phyloP scores from a whole-genome alignment of 2,329 filamentous ascomycete genomes.

The Clonostachys byssicola region DNA sequence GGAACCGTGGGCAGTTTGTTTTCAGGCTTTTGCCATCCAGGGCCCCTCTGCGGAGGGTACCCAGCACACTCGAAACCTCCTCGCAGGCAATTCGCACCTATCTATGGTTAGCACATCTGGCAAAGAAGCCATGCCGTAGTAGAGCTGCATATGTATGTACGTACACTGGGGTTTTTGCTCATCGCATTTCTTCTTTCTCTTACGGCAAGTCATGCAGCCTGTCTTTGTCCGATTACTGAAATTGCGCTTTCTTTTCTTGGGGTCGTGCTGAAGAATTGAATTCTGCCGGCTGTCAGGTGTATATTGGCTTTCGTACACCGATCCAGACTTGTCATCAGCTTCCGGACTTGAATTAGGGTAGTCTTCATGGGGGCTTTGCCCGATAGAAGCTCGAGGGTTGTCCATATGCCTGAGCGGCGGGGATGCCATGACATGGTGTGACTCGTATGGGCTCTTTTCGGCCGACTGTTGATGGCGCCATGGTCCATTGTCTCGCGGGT shows the following conservation, averaged over 20 bases:
- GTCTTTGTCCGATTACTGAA: conserved; percentile 97
- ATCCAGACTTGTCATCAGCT: conserved; percentile 41
- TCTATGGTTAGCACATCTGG: conserved; percentile 8
- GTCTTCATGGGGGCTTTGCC: conserved; percentile 10
- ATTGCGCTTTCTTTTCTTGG: conserved; percentile 70
- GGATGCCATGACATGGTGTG: conserved; percentile 6
- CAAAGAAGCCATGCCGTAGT: neutral
- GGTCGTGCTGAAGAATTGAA: conserved; percentile 49
- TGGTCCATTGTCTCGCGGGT: conserved; percentile 40
- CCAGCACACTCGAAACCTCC: conserved; percentile 90
- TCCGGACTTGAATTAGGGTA: conserved; percentile 51
- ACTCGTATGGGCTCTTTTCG: conserved; percentile 42
- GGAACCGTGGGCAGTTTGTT: conserved; percentile 65
- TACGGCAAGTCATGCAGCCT: conserved; percentile 86
- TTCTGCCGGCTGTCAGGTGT: conserved; percentile 43
- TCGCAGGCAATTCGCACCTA: conserved; percentile 84
- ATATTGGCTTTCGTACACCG: conserved; percentile 35
- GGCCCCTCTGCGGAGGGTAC: conserved; percentile 75
- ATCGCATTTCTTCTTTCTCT: conserved; percentile 96
- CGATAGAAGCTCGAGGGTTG: no score
- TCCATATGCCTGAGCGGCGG: no score
- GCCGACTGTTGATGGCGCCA: conserved; percentile 41
- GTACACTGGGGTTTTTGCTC: conserved; percentile 89
- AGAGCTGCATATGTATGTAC: conserved; percentile 23
- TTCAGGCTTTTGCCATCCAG: conserved; percentile 71